Conservation (phyloP, 2,329 filamentous ascomycete genomes). For the Diaporthe longicolla region DNA sequence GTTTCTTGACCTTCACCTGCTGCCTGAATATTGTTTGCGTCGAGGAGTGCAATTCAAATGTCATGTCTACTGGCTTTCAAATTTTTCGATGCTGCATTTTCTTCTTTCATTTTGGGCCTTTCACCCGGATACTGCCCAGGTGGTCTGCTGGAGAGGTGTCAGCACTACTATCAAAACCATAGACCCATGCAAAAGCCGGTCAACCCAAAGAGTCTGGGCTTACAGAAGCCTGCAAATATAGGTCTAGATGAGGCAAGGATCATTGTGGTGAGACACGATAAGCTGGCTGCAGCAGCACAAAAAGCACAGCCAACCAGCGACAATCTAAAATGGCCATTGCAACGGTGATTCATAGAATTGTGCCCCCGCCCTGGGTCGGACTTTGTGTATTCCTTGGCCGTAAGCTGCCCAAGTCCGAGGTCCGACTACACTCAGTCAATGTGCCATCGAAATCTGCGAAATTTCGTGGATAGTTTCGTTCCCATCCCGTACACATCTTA, state of each 20-base stretch:
- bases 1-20: background rate
- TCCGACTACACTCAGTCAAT: background rate
- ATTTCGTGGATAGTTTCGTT: background rate
- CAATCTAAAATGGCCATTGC: background rate
- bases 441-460: background rate
- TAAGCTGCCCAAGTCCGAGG: constrained; percentile 4
- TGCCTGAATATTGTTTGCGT: background rate
- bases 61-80: background rate
- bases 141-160: background rate
- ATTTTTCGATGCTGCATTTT: background rate
- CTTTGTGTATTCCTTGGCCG: background rate
- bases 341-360: constrained; percentile 27
- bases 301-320: constrained; percentile 1
- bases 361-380: background rate
- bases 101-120: no score
- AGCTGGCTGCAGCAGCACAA: background rate
- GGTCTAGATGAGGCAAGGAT: background rate
- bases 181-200: background rate
- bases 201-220: background rate
- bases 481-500: no score
- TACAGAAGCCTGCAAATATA: background rate
- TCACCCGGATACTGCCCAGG: background rate
- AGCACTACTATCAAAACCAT: constrained; percentile 7
- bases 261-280: background rate
- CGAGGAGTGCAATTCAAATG: background rate